Evolutionary conservation across 768 basidiomycete species (phyloP).

Genomic region (Trametes villosa): DNA sequence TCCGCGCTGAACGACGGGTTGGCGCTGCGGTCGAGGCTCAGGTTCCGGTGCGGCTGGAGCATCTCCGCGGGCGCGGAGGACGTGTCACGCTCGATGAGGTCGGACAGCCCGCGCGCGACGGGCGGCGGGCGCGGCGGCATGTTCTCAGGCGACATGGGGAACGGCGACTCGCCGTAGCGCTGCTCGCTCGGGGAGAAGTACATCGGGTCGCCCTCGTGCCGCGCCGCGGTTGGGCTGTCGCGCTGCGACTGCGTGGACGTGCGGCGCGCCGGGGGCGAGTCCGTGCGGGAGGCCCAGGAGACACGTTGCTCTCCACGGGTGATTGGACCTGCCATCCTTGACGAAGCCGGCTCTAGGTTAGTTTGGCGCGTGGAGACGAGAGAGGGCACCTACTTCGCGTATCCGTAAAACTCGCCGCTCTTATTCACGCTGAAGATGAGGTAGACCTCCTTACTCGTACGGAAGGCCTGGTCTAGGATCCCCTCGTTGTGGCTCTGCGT

Average conservation of each 20-base stretch:
- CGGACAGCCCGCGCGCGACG: constrained; percentile 18
- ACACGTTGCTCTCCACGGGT: constrained; percentile 52
- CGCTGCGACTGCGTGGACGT: constrained; percentile 26
- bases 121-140: constrained; percentile 28
- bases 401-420: constrained; percentile 94
- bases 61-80: constrained; percentile 59
- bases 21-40: constrained; percentile 27
- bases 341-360: background rate
- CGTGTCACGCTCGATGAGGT: background rate
- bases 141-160: constrained; percentile 24
- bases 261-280: constrained; percentile 35
- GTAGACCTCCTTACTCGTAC: constrained; percentile 87
- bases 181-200: constrained; percentile 46
- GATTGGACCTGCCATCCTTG: constrained; percentile 75
- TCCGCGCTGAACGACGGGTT: background rate
- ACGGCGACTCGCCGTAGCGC: constrained; percentile 51
- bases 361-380: background rate
- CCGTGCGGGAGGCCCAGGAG: constrained; percentile 58
- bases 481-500: constrained; percentile 94
- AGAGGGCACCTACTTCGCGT: constrained; percentile 63
- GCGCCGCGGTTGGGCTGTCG: constrained; percentile 20
- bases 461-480: constrained; percentile 88
- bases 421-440: constrained; percentile 94
- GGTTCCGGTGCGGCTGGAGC: constrained; percentile 40
- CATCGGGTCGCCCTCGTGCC: constrained; percentile 7